Percentiles rank a stretch among this genome's conserved stretches.
Conservation (phyloP, 768 basidiomycete species). For the Trametes meyenii region DNA sequence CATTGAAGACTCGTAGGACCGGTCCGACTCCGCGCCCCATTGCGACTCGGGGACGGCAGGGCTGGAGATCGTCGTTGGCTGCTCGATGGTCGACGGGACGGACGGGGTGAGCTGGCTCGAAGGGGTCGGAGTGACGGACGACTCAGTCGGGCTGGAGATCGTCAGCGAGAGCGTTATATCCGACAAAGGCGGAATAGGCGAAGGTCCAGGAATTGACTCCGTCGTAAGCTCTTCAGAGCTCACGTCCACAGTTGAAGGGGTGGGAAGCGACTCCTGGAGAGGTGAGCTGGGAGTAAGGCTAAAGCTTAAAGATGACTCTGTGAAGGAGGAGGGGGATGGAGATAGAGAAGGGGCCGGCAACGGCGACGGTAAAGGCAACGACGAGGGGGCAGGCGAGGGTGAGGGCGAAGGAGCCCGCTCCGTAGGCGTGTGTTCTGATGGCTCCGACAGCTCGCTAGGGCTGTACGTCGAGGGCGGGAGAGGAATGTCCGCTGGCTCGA, state of each 20-base stretch:
- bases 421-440: slow-evolving; percentile 4
- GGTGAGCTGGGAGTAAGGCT: slow-evolving; percentile 30
- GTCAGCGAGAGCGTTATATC: slow-evolving; percentile 39
- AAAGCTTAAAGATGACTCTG: slow-evolving; percentile 32
- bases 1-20: slow-evolving; percentile 79
- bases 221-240: slow-evolving; percentile 4
- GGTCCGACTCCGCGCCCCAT: slow-evolving; percentile 68
- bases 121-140: slow-evolving; percentile 40
- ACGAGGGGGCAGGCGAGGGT: slow-evolving; percentile 1
- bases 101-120: slow-evolving; percentile 29
- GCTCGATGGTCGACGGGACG: slow-evolving; percentile 28
- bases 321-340: slow-evolving; percentile 17
- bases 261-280: slow-evolving; percentile 23
- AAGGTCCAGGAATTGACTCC: slow-evolving; percentile 31
- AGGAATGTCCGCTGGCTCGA: slow-evolving; percentile 42
- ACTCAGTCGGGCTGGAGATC: slow-evolving; percentile 46
- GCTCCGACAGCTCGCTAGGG: slow-evolving; percentile 29
- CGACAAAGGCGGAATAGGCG: slow-evolving; percentile 33
- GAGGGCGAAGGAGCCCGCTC: slow-evolving; percentile 15
- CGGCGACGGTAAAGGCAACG: background rate
- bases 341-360: background rate
- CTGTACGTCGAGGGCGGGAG: slow-evolving; percentile 42
- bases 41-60: slow-evolving; percentile 45
- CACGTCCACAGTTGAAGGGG: slow-evolving; percentile 15
- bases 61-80: slow-evolving; percentile 42